phyloP scores from a whole-genome alignment of 352 stramenopile species.

The Phytophthora crassamura region DNA sequence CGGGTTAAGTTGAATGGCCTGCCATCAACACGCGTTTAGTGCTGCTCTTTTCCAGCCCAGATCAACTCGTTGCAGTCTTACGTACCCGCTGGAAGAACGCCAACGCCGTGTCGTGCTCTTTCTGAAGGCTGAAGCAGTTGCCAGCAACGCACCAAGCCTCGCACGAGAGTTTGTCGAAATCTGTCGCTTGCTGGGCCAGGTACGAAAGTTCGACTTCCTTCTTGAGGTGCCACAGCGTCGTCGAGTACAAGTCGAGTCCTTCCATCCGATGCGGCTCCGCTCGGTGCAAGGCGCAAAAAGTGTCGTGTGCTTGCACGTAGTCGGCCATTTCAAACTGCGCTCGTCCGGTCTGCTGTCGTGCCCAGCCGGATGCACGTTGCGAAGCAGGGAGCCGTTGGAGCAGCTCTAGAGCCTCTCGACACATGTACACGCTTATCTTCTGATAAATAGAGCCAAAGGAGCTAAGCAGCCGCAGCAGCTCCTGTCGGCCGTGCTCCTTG shows the following conservation, averaged over 20 bases:
- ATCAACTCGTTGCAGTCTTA: background rate
- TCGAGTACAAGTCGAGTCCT: constrained; percentile 96
- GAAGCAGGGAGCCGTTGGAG: constrained; percentile 82
- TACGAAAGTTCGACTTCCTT: constrained; percentile 98
- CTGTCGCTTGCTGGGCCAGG: constrained; percentile 93
- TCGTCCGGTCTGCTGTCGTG: constrained; percentile 93
- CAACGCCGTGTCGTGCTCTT: constrained; percentile 97
- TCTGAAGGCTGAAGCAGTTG: constrained; percentile 98
- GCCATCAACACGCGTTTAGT: background rate
- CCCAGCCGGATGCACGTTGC: constrained; percentile 94
- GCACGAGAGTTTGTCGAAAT: constrained; percentile 93
- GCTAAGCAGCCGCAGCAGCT: constrained; percentile 61
- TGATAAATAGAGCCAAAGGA: constrained; percentile 83
- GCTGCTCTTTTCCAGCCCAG: background rate
- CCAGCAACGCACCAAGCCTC: constrained; percentile 97
- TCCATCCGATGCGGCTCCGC: constrained; percentile 93
- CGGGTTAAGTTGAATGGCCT: constrained; percentile 94
- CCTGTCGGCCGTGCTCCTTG: constrained; percentile 33
- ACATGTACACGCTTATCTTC: constrained; percentile 80
- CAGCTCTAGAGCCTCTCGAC: constrained; percentile 87
- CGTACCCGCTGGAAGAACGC: constrained; percentile 94
- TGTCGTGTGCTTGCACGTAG: constrained; percentile 91
- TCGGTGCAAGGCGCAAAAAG: constrained; percentile 91
- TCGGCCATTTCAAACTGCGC: constrained; percentile 97
- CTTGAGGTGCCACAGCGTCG: constrained; percentile 97